Percentiles rank a stretch among this genome's conserved stretches.
phyloP scores from a whole-genome alignment of 2,329 filamentous ascomycete genomes.

The Truncatella angustata region DNA sequence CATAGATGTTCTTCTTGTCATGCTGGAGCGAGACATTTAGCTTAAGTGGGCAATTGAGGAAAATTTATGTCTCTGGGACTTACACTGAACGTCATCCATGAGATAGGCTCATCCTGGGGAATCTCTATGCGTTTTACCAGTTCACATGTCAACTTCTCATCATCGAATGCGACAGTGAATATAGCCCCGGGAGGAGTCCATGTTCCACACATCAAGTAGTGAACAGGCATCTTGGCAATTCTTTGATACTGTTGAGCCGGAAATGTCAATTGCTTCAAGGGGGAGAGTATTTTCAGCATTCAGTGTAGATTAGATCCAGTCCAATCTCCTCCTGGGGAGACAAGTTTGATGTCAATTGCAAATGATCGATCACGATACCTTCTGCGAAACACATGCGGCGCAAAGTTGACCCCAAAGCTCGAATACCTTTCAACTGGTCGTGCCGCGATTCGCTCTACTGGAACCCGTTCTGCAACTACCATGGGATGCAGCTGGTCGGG shows the following conservation, averaged over 20 bases:
- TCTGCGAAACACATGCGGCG: neutral
- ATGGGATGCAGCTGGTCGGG: no score
- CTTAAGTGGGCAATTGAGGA: neutral
- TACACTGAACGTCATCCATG: constrained; percentile 90
- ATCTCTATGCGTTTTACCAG: constrained; percentile 80
- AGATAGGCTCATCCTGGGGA: constrained; percentile 80
- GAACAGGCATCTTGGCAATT: constrained; percentile 62
- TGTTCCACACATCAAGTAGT: constrained; percentile 89
- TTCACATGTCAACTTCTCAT: constrained; percentile 71
- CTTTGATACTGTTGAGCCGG: constrained; percentile 14
- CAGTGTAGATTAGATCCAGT: no score
- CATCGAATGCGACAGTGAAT: constrained; percentile 85
- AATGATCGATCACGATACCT: neutral
- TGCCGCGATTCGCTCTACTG: neutral
- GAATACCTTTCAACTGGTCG: neutral
- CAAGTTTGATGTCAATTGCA: neutral
- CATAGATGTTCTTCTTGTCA: constrained; percentile 79
- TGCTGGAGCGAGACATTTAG: constrained; percentile 51
- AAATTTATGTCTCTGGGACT: constrained; percentile 34
- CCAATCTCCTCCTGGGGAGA: neutral
- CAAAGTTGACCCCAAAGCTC: neutral
- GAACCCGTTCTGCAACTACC: no score
- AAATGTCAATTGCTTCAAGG: neutral
- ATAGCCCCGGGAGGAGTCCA: constrained; percentile 90
- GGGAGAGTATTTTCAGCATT: constrained; percentile 2